Percentiles rank a stretch among this genome's conserved stretches.
These are phyloP conservation scores for Casaregolazyma lundiana DNA, from an alignment of 1,139 yeast genomes.

Conservation along the genomic window DNA sequence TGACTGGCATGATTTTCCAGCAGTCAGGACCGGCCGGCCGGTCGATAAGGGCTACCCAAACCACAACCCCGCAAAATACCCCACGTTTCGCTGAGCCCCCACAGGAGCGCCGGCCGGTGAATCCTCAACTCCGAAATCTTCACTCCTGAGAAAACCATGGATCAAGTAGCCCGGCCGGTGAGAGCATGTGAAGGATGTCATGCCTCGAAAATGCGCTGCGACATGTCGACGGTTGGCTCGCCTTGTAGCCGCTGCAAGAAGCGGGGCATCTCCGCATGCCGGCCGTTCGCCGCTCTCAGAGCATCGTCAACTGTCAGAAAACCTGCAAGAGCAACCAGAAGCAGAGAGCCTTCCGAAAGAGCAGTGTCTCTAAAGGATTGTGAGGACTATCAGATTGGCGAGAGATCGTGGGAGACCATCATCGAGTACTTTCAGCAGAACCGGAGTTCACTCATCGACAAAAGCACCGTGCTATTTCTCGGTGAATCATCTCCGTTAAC, in stretches of 20 bases:
- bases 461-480: conserved; percentile 14
- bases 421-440: background rate
- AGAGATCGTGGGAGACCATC: conserved; percentile 7
- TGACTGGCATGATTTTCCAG: too few species aligned
- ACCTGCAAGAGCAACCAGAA: background rate
- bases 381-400: conserved; percentile 8
- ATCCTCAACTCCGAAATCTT: too few species aligned
- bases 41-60: too few species aligned
- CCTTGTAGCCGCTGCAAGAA: conserved; percentile 16
- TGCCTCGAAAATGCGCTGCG: conserved; percentile 16
- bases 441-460: conserved; percentile 3
- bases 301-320: conserved; percentile 1
- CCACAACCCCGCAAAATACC: too few species aligned
- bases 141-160: too few species aligned
- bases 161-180: too few species aligned
- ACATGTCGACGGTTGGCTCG: conserved; percentile 11
- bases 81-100: too few species aligned
- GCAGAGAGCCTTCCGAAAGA: background rate
- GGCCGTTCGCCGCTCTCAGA: conserved; percentile 10
- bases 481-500: conserved; percentile 18
- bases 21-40: too few species aligned
- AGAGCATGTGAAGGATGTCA: conserved; percentile 16
- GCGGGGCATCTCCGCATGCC: conserved; percentile 11
- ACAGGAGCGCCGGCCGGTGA: too few species aligned
- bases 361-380: conserved; percentile 6